Evolutionary conservation across 169 alveolate species (phyloP).

Genomic region (Plasmodium vivax): DNA sequence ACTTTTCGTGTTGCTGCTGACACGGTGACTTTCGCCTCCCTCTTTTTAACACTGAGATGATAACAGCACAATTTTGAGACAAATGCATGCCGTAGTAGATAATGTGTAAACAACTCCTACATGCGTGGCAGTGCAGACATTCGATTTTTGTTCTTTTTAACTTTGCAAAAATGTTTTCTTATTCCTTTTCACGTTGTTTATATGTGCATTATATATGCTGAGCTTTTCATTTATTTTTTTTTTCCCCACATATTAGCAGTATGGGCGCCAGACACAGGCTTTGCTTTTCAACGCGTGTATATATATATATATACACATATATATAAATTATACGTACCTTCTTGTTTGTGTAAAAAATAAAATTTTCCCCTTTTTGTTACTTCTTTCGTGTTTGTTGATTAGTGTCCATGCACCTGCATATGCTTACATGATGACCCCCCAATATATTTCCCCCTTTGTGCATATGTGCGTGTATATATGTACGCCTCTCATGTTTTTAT

Average conservation of each 20-base stretch:
- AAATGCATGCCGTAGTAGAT: background rate
- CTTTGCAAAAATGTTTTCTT: background rate
- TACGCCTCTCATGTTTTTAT: background rate
- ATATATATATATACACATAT: too few relatives aligned
- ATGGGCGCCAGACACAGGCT: background rate
- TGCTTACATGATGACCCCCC: background rate
- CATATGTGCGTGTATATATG: background rate
- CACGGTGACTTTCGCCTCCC: background rate
- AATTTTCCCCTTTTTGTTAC: background rate
- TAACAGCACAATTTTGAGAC: background rate
- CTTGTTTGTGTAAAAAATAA: background rate
- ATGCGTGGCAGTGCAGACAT: background rate
- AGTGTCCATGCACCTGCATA: background rate
- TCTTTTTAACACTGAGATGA: background rate
- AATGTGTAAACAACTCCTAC: background rate
- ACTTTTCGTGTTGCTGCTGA: background rate
- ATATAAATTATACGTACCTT: background rate
- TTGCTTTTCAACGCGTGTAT: background rate
- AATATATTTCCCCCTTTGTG: background rate
- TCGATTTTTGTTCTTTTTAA: background rate
- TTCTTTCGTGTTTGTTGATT: background rate
- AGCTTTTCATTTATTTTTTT: background rate
- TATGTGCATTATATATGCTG: background rate
- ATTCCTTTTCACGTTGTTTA: background rate
- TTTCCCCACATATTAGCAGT: background rate